These are phyloP conservation scores for Orbilia brochopaga DNA, from an alignment of 2,329 filamentous ascomycete genomes.

Conservation along the genomic window DNA sequence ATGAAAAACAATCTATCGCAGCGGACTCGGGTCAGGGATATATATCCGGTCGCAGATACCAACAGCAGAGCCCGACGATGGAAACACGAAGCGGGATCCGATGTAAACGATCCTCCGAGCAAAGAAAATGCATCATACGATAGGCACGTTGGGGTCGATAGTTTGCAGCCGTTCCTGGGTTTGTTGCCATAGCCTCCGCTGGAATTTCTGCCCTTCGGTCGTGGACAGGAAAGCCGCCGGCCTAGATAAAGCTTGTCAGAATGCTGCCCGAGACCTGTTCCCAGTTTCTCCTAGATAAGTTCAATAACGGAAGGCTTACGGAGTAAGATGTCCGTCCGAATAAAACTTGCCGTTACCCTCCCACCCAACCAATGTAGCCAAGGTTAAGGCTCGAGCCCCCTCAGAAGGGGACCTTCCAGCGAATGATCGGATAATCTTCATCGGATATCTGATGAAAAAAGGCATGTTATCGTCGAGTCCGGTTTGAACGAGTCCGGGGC, in stretches of 20 bases:
- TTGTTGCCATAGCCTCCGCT: constrained; percentile 53
- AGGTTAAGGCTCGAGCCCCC: constrained; percentile 52
- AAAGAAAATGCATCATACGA: not conserved
- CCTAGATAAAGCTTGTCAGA: constrained; percentile 18
- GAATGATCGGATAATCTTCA: constrained; percentile 41
- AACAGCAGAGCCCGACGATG: too few species aligned
- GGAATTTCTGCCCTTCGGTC: constrained; percentile 48
- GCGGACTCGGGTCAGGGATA: too few species aligned
- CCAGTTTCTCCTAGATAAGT: not conserved
- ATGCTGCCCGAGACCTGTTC: too few species aligned
- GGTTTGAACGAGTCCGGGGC: constrained; percentile 54
- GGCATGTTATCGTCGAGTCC: constrained; percentile 51
- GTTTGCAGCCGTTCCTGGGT: constrained; percentile 23
- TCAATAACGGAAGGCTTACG: constrained; percentile 49
- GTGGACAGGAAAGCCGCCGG: constrained; percentile 50
- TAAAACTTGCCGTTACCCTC: constrained; percentile 54
- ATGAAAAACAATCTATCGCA: too few species aligned
- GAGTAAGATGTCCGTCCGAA: constrained; percentile 50
- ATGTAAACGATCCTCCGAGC: too few species aligned
- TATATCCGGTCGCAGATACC: too few species aligned
- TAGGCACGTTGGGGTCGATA: not conserved
- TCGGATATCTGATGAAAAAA: constrained; percentile 45
- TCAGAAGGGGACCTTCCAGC: constrained; percentile 48
- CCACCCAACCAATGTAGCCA: constrained; percentile 52
- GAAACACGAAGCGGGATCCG: too few species aligned